A percentile compares a stretch with the other conserved stretches of the same genome.
These are phyloP conservation scores for Microdochium paspali DNA, from an alignment of 2,329 filamentous ascomycete species.

Conservation along the genomic window DNA sequence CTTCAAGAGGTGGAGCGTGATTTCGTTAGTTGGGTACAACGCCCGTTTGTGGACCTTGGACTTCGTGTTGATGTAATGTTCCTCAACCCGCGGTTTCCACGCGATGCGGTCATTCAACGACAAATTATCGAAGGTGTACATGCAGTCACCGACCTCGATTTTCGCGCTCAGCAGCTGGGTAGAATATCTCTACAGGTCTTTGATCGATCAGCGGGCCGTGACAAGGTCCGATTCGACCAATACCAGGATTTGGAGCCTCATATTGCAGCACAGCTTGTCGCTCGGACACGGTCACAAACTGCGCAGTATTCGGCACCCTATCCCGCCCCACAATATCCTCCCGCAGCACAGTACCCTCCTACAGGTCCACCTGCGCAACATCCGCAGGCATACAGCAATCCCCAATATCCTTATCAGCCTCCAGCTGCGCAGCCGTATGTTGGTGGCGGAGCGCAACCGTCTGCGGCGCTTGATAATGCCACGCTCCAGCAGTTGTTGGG, in stretches of 20 bases:
- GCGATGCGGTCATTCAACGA: constrained; percentile 70
- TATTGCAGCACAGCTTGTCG: constrained; percentile 72
- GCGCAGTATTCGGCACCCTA: constrained; percentile 14
- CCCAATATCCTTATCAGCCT: constrained; percentile 20
- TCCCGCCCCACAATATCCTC: constrained; percentile 12
- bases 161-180: constrained; percentile 56
- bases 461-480: constrained; percentile 18
- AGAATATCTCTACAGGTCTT: constrained; percentile 81
- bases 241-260: constrained; percentile 74
- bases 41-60: constrained; percentile 60
- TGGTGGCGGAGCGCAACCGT: neutral
- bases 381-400: constrained; percentile 13
- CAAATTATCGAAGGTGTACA: constrained; percentile 85
- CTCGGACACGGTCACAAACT: constrained; percentile 30
- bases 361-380: constrained; percentile 21
- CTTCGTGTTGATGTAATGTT: constrained; percentile 73
- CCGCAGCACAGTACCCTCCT: neutral
- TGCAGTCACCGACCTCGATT: constrained; percentile 70
- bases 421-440: neutral
- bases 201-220: constrained; percentile 63
- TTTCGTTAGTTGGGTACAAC: constrained; percentile 77
- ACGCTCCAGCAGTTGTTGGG: constrained; percentile 23
- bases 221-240: constrained; percentile 75
- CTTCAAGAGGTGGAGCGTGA: constrained; percentile 68
- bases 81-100: constrained; percentile 65